A percentile compares a stretch with the other conserved stretches of the same genome.
These are phyloP conservation scores for Calocybe gangraenosa DNA, from an alignment of 768 basidiomycete genomes.

Conservation along the genomic window DNA sequence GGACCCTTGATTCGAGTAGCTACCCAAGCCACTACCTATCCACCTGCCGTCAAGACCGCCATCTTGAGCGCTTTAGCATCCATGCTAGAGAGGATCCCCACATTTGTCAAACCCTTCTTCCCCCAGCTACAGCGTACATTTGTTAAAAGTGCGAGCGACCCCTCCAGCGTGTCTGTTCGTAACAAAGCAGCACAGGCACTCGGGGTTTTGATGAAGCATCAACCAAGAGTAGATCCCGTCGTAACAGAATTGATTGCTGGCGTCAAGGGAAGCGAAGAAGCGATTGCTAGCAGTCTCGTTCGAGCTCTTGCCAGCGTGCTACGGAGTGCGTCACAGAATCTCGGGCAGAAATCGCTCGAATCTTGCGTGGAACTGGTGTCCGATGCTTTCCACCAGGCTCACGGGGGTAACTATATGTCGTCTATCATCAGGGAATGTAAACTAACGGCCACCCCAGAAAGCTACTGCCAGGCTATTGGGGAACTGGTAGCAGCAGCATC, in stretches of 20 bases:
- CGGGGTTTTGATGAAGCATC: constrained; percentile 85
- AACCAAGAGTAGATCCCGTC: constrained; percentile 91
- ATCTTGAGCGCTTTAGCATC: constrained; percentile 83
- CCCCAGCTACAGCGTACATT: constrained; percentile 96
- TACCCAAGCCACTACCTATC: constrained; percentile 83
- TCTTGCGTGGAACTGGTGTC: constrained; percentile 68
- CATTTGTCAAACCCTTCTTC: constrained; percentile 96
- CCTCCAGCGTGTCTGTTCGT: constrained; percentile 73
- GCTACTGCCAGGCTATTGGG: constrained; percentile 64
- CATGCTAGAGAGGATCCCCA: constrained; percentile 82
- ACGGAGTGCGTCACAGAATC: constrained; percentile 62
- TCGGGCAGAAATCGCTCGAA: constrained; percentile 74
- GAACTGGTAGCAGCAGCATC: constrained; percentile 61
- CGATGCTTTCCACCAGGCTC: constrained; percentile 73
- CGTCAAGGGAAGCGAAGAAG: constrained; percentile 55
- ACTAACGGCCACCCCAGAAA: constrained; percentile 40
- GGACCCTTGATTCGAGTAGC: constrained; percentile 95
- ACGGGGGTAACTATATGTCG: constrained; percentile 47
- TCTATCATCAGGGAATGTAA: background rate
- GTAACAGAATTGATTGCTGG: constrained; percentile 79
- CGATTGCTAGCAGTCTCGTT: constrained; percentile 72
- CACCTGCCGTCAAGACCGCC: constrained; percentile 89
- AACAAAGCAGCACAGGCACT: constrained; percentile 80
- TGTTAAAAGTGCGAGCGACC: constrained; percentile 86
- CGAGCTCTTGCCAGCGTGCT: constrained; percentile 76